Percentiles rank a stretch among this genome's conserved stretches.
phyloP scores from a whole-genome alignment of 768 basidiomycete genomes.

The Russula lepida region DNA sequence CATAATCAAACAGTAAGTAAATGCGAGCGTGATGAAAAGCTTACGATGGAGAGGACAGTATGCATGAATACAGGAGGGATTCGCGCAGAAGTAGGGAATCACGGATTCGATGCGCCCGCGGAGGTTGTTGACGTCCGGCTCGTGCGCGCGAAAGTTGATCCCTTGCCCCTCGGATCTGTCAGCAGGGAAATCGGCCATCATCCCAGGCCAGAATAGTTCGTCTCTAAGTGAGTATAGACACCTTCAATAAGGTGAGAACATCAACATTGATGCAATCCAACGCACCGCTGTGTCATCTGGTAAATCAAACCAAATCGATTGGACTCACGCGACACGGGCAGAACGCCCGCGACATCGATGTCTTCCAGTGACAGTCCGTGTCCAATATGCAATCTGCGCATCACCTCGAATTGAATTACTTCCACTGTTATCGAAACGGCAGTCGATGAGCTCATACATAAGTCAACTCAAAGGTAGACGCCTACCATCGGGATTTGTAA shows the following conservation, averaged over 20 bases:
- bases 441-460: not conserved
- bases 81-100: conserved; percentile 22
- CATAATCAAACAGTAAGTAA: not conserved
- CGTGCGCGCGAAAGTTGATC: conserved; percentile 17
- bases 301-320: conserved; percentile 6
- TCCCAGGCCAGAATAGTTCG: conserved; percentile 7
- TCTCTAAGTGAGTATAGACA: not conserved
- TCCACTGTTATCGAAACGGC: conserved; percentile 33
- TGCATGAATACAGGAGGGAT: conserved; percentile 15
- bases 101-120: conserved; percentile 24
- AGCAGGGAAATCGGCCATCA: not conserved
- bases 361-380: conserved; percentile 34
- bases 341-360: conserved; percentile 41
- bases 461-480: not conserved
- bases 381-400: conserved; percentile 34
- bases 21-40: not conserved
- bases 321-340: conserved; percentile 30
- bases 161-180: conserved; percentile 7
- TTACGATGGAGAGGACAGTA: conserved; percentile 9
- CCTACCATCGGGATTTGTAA: conserved; percentile 37
- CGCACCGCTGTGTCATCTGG: conserved; percentile 27
- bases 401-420: conserved; percentile 42
- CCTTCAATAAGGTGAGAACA: not conserved
- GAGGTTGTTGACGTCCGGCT: conserved; percentile 20
- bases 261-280: conserved; percentile 21